Evolutionary conservation across 768 basidiomycete genomes (phyloP), one percentile per base, ranked within the genome.

Genomic region (Trametes villosa): DNA sequence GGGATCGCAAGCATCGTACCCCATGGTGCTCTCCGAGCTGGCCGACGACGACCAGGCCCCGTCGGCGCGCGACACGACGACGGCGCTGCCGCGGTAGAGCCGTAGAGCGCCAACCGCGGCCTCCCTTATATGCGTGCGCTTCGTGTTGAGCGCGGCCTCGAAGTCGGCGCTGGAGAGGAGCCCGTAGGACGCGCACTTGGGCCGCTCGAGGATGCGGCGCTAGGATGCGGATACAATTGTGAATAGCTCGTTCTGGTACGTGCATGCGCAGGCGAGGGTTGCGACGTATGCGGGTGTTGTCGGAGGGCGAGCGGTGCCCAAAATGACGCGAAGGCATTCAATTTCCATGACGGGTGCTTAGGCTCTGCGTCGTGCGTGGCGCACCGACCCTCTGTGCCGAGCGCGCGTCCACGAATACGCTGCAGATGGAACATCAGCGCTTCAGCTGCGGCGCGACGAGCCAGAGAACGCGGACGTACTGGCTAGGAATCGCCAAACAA

Each of bases 151-250:
- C n/a, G 31, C 34, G 33, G 11, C 31, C 33, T n/a, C 34, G 49
- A 50, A 50, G 18, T 20, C 20, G 11, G 31, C 1, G 34, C 33
- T 34, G 9, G 49, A 20, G 49, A 50, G 20, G 49, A 50, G 49
- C 33, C 36, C 49, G 33, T 50, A 50, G 49, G 36, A 50, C 31
- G 49, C 33, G 7, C 49, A 33, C 20, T 50, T 50, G 33, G 36
- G 49, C n/a, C 34, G 9, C 11, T 27, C n/a, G 9, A n/a, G 49
- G 31, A 50, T 20, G n/a, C 17, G 8, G 49, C 36, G 36, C 12
- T 15, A 33, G 12, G 33, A 33, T 26, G 49, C 49, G 31, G 36
- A 15, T 11, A 34, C 33, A 33, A 50, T 36, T 31, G 36, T 36
- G 33, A 4, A 50, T n/a, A 36, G 9, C 22, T 31, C 49, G 3